Evolutionary conservation across 148 eudicot genomes (phyloP), one percentile per base, ranked within the genome.

Genomic region (Nyssa sinensis): DNA sequence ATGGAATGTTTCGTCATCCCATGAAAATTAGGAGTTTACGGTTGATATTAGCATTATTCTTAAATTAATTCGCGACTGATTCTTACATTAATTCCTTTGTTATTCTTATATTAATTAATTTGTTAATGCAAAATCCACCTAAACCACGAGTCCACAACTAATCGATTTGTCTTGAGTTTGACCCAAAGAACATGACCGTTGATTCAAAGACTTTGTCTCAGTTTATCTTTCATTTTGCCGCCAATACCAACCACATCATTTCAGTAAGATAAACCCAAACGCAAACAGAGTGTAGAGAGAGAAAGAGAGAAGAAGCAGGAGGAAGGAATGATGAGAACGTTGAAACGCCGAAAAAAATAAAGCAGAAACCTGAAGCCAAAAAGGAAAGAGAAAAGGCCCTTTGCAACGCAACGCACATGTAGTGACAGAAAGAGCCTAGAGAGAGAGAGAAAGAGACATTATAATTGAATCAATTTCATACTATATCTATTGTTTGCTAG

Each of bases 321-420:
- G 73, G 59, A 39, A 63, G 27, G 53, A 75, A 82, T 75, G 79
- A 66, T 75, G 71, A 80, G 28, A 47, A 70, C 64, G 71, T 78
- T 55, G 65, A 74, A 62, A 64, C 32, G 61, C 51, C 55, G 78
- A 68, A 64, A 58, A 79, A n/a, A n/a, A n/a, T n/a, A 69, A 74
- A 47, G 61, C 68, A 63, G 59, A 77, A 74, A 78, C 70, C 64
- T 17, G 33, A 67, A 71, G 23, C 27, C 73, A 12, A 63, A 66
- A 72, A 72, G 74, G 32, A 72, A 39, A 41, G 27, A 35, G 32
- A 29, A 73, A 73, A 73, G 75, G 67, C 25, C 67, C 72, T 64
- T 70, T 55, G 11, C 62, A 66, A 44, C 34, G 32, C 49, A 12
- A 17, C 32, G 61, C 44, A 47, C 8, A 17, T 23, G 60, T 27